Evolutionary conservation across 768 basidiomycete genomes (phyloP), one percentile per base, ranked within the genome.

Genomic region (Macrolepiota fuliginosa): DNA sequence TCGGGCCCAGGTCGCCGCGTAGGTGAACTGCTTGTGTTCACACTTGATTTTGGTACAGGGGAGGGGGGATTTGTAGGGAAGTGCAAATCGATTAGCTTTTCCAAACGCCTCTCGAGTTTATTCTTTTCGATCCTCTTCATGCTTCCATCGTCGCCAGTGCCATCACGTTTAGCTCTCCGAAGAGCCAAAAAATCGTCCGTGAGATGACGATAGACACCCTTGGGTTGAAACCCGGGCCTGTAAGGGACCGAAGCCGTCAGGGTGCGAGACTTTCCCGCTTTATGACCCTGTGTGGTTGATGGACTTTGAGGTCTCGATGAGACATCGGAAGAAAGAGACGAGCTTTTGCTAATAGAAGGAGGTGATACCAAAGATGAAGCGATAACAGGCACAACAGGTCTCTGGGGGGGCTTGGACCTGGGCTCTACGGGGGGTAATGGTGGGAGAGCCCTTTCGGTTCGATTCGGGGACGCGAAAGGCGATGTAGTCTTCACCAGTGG

Each of bases 171-270:
- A 15, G 63, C 24, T 54, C 72, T 73, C 45, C 82, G 78, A 11
- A 78, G 65, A 3, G 81, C 81, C 60, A 87, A 60, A 67, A 94
- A 98, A 57, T 93, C 91, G 58, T 92, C 94, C 6, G 95, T 97
- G 39, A 90, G 83, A 4, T 82, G 86, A 12, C 88, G 77, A 70
- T 85, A 89, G 4, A 94, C 85, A 4, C 96, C 96, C 67, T 83
- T 90, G 4, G 96, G 96, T 71, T 99, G 96, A 71, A 98, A 99
- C 1, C 94, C 94, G 2, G 92, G 87, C 50, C 89, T 87, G 71
- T 98, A 98, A 1, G 89, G 90, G 0, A 88, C 85, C 4, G 74
- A 68, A 53, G 71, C 62, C 42, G 54, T 64, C 22, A 62, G 24
- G 22, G 46, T 50, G 25, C 47, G 47, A 37, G 67, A 56, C 9